Evolutionary conservation across 2,329 filamentous ascomycete genomes (phyloP).

Genomic region (Lasiodiplodia sp.): DNA sequence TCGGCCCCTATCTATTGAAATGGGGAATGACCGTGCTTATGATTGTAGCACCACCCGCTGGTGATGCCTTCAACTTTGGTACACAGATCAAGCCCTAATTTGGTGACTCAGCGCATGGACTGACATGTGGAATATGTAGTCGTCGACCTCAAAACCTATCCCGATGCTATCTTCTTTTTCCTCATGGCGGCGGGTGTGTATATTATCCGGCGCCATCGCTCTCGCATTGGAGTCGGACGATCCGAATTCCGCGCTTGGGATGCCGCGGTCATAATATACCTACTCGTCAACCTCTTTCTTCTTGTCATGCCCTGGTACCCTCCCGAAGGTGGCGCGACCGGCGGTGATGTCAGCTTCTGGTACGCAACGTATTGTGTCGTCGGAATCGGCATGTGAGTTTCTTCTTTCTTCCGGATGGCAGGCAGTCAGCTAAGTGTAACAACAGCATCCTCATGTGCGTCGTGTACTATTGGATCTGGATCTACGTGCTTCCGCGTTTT

Average conservation of each 20-base stretch:
- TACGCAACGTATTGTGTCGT: conserved; percentile 63
- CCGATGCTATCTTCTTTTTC: conserved; percentile 64
- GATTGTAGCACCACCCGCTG: conserved; percentile 69
- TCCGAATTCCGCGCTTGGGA: conserved; percentile 70
- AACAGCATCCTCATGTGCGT: conserved; percentile 35
- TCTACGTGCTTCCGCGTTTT: conserved; percentile 38
- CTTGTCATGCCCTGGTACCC: conserved; percentile 67
- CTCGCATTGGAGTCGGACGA: conserved; percentile 60
- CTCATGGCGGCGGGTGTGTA: conserved; percentile 66
- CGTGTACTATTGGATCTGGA: conserved; percentile 44
- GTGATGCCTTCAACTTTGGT: conserved; percentile 71
- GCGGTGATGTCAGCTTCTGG: conserved; percentile 46
- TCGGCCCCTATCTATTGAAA: conserved; percentile 73
- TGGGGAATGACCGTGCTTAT: conserved; percentile 73
- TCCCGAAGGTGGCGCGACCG: conserved; percentile 30
- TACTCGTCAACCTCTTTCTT: conserved; percentile 62
- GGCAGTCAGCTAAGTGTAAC: too few relatives aligned
- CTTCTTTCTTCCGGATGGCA: too few relatives aligned
- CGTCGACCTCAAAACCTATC: conserved; percentile 74
- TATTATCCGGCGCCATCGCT: conserved; percentile 65
- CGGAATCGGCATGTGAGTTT: conserved; percentile 50
- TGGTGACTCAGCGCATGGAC: conserved; percentile 32
- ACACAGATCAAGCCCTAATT: conserved; percentile 32
- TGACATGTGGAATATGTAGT: conserved; percentile 52
- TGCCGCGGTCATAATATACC: conserved; percentile 63